Base-by-base conservation (phyloP, 2,329 filamentous ascomycete genomes). In the Xylaria sp. region DNA sequence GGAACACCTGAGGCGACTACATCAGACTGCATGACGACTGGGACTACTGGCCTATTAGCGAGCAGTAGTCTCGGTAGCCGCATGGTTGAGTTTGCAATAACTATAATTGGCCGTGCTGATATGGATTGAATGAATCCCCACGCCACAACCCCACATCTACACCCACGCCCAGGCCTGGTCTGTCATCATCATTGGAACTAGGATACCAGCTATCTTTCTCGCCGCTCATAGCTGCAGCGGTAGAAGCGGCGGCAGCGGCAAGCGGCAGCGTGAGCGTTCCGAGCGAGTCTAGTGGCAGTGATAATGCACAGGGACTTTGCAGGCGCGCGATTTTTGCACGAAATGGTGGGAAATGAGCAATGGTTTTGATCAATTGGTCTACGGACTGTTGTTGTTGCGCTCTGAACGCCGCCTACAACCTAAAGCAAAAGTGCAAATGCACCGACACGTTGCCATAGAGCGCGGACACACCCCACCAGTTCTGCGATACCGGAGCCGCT, bases 31-130 rank as follows among this genome's bases (percentile, higher is more conserved):
- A 75, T 73, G 72, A 74, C 69, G 63, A 46, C 55, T 61, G 65
- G 64, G 72, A 74, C 69, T 62, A 46, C 55, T 61, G 66, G 63
- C 75, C 76, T 78, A 76, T 76, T 74, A 78, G 68, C 73, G 65
- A 65, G 63, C 59, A 61, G 63, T 60, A 61, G 70, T 72, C 70
- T 70, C 66, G 67, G 73, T 76, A 79, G 77, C 77, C 77, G 75
- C 77, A 78, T 75, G 72, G 70, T 73, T 71, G 66, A 71, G 65
- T 72, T 75, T 74, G 66, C 66, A 69, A 64, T 68, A 58, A 28
- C 57, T 69, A 57, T 60, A 59, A 78, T 79, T 78, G 77, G 77
- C 60, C 73, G 70, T 69, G 65, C 70, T 76, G 72, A 73, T 76
- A 76, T 74, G 73, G 64, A 72, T 74, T 64, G 28, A 23, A 39